Conservation (phyloP, 108 stramenopile genomes). For the Nannochloropsis granulata region DNA sequence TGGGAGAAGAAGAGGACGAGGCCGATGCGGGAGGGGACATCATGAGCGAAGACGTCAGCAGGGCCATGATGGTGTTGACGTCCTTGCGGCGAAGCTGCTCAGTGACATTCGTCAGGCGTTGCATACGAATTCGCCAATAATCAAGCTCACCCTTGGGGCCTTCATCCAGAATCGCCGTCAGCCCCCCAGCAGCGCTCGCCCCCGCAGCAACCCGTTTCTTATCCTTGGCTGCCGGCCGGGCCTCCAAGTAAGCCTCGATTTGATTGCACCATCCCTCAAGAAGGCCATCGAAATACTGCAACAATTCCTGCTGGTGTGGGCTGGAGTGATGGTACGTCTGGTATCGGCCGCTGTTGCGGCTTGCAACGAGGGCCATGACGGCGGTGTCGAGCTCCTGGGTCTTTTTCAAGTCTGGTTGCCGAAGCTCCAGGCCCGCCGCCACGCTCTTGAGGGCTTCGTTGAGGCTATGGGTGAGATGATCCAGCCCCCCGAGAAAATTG, state of each 20-base stretch:
- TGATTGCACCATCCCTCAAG: conserved; percentile 70
- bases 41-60: conserved; percentile 47
- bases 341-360: background rate
- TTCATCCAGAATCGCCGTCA: conserved; percentile 24
- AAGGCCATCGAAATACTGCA: conserved; percentile 51
- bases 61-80: conserved; percentile 37
- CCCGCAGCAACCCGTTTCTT: background rate
- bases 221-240: background rate
- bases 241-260: conserved; percentile 56
- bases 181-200: background rate
- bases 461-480: conserved; percentile 45
- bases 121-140: conserved; percentile 64
- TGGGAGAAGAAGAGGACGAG: background rate
- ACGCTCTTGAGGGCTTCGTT: conserved; percentile 55
- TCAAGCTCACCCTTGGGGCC: conserved; percentile 68
- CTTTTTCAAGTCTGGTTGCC: conserved; percentile 34
- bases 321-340: background rate
- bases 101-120: conserved; percentile 60
- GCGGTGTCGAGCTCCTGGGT: conserved; percentile 27
- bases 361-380: conserved; percentile 21
- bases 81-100: conserved; percentile 57
- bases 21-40: conserved; percentile 50
- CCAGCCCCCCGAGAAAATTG: conserved; percentile 52
- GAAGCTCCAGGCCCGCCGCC: conserved; percentile 51
- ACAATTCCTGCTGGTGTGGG: conserved; percentile 42